Percentiles rank a stretch among this genome's conserved stretches.
phyloP scores from a whole-genome alignment of 495 filamentous ascomycete genomes.

The Penicillium odoratum region DNA sequence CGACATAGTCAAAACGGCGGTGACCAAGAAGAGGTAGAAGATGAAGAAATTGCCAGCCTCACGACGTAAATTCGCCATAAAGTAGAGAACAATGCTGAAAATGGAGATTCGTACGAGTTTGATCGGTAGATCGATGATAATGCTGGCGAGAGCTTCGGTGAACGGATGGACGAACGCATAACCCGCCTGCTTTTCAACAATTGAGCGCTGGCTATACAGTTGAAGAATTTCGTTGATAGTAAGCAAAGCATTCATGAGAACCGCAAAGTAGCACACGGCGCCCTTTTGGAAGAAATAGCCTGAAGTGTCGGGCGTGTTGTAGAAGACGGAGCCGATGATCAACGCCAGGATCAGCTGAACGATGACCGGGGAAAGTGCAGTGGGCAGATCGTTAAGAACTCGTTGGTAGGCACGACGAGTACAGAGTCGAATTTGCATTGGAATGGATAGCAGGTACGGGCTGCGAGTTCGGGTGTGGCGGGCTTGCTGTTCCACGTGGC shows the following conservation, averaged over 20 bases:
- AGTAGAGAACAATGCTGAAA: conserved; percentile 58
- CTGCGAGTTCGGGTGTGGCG: conserved; percentile 34
- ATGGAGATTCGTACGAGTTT: conserved; percentile 43
- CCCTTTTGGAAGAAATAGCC: conserved; percentile 46
- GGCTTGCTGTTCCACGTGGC: conserved; percentile 30
- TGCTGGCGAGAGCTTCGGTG: conserved; percentile 54
- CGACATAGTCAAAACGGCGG: conserved; percentile 53
- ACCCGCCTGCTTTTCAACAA: conserved; percentile 60
- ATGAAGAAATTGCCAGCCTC: conserved; percentile 57
- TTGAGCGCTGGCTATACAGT: conserved; percentile 56
- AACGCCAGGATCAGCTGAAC: conserved; percentile 72
- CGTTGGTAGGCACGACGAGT: conserved; percentile 46
- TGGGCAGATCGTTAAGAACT: conserved; percentile 66
- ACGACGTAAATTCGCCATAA: conserved; percentile 48
- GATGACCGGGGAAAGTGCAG: conserved; percentile 67
- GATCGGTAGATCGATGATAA: conserved; percentile 55
- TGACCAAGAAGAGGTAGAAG: conserved; percentile 51
- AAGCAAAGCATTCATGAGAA: conserved; percentile 58
- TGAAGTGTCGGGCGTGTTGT: conserved; percentile 42
- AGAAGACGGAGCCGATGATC: conserved; percentile 82
- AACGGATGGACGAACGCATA: conserved; percentile 63
- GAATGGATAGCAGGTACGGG: conserved; percentile 43
- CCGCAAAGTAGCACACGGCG: conserved; percentile 82
- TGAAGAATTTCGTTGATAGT: conserved; percentile 56
- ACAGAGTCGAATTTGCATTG: conserved; percentile 50